Evolutionary conservation across 371 early-diverging fungal species (phyloP).

Genomic region (Apophysomyces ossiformis): DNA sequence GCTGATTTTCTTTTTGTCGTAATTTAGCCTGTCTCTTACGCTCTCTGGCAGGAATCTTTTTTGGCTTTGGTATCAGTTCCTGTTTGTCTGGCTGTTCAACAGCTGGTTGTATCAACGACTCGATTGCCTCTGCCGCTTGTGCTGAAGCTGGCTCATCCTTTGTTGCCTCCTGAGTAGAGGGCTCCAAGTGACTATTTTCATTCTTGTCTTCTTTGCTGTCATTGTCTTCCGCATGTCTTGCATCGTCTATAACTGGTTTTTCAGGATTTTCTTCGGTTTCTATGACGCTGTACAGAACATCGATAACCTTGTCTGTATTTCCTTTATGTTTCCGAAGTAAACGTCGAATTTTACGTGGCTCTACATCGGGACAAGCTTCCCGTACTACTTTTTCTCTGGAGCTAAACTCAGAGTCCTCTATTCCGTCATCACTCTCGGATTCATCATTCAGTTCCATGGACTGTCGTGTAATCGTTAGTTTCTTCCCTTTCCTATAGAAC

Average conservation of each 20-base stretch:
- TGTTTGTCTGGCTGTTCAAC: constrained; percentile 5
- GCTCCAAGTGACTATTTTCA: too few species aligned
- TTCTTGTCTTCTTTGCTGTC: background rate
- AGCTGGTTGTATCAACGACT: background rate
- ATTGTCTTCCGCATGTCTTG: constrained; percentile 13
- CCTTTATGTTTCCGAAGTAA: constrained; percentile 54
- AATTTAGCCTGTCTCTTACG: constrained; percentile 34
- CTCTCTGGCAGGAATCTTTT: constrained; percentile 30
- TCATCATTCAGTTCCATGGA: constrained; percentile 13
- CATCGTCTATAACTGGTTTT: constrained; percentile 2
- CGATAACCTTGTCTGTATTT: constrained; percentile 60
- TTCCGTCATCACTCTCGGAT: constrained; percentile 19
- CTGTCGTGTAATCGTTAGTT: background rate
- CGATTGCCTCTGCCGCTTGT: background rate
- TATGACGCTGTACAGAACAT: constrained; percentile 46
- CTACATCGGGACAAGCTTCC: constrained; percentile 51
- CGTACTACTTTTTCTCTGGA: constrained; percentile 55
- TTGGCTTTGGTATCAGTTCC: constrained; percentile 12
- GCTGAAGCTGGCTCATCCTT: constrained; percentile 5
- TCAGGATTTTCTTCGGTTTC: constrained; percentile 24
- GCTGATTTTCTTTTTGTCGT: constrained; percentile 33
- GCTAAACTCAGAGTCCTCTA: constrained; percentile 31
- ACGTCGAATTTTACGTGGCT: constrained; percentile 51
- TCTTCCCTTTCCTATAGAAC: too few species aligned
- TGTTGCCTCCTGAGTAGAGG: too few species aligned